Conservation (phyloP, 2,329 filamentous ascomycete species). For the Dothistroma septosporum region DNA sequence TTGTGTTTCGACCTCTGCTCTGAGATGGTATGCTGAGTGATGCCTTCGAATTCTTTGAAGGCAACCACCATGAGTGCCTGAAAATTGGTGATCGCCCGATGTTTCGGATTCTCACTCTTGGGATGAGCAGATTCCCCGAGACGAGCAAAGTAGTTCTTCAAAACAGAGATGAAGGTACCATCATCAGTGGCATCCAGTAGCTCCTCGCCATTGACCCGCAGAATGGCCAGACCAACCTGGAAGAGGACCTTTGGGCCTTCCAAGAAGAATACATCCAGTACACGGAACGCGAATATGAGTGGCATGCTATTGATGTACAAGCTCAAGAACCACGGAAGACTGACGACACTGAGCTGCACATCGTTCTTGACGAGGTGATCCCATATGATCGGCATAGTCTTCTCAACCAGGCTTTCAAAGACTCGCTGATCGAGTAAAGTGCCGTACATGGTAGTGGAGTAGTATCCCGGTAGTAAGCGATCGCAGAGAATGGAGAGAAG, state of each 20-base stretch:
- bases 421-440: constrained; percentile 95
- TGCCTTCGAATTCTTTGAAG: constrained; percentile 95
- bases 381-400: constrained; percentile 97
- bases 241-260: constrained; percentile 97
- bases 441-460: constrained; percentile 98
- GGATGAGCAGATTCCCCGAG: constrained; percentile 95
- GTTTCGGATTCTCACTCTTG: constrained; percentile 89
- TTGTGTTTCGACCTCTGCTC: constrained; percentile 91
- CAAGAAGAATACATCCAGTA: constrained; percentile 95
- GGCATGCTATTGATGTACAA: constrained; percentile 99
- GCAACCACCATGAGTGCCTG: constrained; percentile 99
- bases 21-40: constrained; percentile 87
- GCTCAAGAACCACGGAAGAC: constrained; percentile 94
- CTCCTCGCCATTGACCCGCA: constrained; percentile 95
- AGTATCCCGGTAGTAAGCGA: constrained; percentile 89
- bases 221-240: constrained; percentile 92
- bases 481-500: constrained; percentile 88
- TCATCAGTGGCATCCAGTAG: constrained; percentile 89
- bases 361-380: constrained; percentile 96
- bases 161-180: constrained; percentile 90
- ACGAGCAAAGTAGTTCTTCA: constrained; percentile 90
- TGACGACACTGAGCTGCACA: constrained; percentile 94
- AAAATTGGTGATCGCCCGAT: constrained; percentile 89
- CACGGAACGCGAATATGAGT: constrained; percentile 91
- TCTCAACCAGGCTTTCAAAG: constrained; percentile 96